A percentile compares a stretch with the other conserved stretches of the same genome.
Evolutionary conservation across 108 stramenopile genomes (phyloP).

Genomic region (Nannochloropsis oceanica): DNA sequence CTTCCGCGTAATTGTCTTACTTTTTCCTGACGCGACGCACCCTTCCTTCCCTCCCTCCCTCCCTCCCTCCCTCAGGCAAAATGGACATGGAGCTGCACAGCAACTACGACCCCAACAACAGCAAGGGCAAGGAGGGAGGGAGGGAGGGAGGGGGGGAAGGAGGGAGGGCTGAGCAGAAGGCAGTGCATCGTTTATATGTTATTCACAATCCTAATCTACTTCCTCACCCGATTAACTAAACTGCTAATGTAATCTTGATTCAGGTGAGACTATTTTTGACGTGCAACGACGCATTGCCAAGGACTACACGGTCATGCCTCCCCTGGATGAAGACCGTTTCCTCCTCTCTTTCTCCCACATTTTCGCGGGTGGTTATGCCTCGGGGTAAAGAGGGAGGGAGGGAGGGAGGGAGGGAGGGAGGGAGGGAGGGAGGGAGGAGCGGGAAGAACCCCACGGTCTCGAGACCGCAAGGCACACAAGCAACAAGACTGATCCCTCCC

Average conservation of each 20-base stretch:
- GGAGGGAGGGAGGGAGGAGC: neutral
- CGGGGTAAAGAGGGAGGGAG: constrained; percentile 25
- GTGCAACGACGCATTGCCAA: constrained; percentile 66
- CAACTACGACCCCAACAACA: constrained; percentile 55
- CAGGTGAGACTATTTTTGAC: constrained; percentile 45
- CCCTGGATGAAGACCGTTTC: constrained; percentile 86
- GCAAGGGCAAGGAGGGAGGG: constrained; percentile 34
- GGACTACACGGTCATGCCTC: constrained; percentile 66
- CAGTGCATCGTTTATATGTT: neutral
- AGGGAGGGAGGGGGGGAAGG: neutral
- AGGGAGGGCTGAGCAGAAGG: neutral
- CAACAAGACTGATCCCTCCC: neutral
- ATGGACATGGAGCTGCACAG: constrained; percentile 88
- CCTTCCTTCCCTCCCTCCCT: too few relatives aligned
- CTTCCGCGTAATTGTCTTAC: too few relatives aligned
- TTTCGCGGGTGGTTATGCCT: constrained; percentile 87
- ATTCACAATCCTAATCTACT: neutral
- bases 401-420: neutral
- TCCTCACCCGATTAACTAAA: neutral
- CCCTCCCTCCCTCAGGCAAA: too few relatives aligned
- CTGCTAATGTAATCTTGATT: neutral
- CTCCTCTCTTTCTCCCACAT: constrained; percentile 90
- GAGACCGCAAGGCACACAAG: neutral
- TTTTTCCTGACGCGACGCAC: too few relatives aligned
- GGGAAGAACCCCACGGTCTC: too few relatives aligned